Conservation (phyloP, 257 asterid species). For the Nicotiana benthamiana region DNA sequence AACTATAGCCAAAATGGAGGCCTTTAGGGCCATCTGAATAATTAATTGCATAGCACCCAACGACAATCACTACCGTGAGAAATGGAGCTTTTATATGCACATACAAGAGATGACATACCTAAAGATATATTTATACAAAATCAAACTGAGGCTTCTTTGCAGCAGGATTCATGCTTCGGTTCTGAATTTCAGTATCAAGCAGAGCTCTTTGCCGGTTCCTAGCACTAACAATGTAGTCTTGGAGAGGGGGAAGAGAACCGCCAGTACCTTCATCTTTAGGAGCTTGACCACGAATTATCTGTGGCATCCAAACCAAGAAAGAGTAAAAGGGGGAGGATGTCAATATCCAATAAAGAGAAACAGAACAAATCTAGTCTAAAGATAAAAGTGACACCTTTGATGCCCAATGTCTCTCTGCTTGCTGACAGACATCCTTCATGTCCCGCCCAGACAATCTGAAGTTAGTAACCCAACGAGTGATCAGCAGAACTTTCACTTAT, state of each 20-base stretch:
- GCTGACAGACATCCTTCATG: conserved; percentile 90
- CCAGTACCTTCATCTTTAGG: conserved; percentile 27
- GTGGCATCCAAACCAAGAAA: not conserved
- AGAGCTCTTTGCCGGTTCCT: conserved; percentile 37
- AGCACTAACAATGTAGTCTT: conserved; percentile 57
- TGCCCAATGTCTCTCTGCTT: conserved; percentile 97
- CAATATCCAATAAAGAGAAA: not conserved
- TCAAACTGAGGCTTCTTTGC: conserved; percentile 58
- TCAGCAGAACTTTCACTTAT: not conserved
- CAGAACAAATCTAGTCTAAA: not conserved
- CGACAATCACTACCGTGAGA: not conserved
- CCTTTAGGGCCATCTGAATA: not conserved
- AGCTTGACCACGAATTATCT: conserved; percentile 75
- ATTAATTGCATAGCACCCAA: not conserved
- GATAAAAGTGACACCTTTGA: conserved; percentile 56
- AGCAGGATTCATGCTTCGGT: conserved; percentile 25
- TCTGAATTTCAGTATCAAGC: conserved; percentile 26
- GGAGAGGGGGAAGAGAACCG: conserved; percentile 57
- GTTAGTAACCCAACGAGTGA: not conserved
- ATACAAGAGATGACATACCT: not conserved
- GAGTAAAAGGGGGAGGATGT: not conserved
- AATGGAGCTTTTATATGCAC: not conserved
- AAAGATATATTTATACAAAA: conserved; percentile 34
- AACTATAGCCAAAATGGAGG: not conserved
- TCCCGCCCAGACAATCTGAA: conserved; percentile 92